phyloP scores from a whole-genome alignment of 2,329 filamentous ascomycete species.

The Cryphonectria japonica region DNA sequence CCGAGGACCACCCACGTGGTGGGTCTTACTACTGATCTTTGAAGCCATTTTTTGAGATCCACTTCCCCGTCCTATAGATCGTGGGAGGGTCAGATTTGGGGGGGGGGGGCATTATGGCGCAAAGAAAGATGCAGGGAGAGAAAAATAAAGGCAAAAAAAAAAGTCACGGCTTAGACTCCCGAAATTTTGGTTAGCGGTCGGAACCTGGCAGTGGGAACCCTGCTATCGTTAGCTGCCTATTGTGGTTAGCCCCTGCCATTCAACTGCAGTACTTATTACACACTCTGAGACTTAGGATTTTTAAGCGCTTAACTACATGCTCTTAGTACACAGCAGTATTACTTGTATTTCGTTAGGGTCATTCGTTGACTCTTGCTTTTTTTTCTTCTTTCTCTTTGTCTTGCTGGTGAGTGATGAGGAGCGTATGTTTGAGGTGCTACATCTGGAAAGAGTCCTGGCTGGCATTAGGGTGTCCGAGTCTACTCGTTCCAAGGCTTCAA shows the following conservation, averaged over 20 bases:
- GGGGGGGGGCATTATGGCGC: background rate
- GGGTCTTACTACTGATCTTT: background rate
- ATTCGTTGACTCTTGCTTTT: too few relatives aligned
- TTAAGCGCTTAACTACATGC: too few relatives aligned
- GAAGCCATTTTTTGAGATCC: slow-evolving; percentile 14
- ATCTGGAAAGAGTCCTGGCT: too few relatives aligned
- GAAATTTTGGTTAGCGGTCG: background rate
- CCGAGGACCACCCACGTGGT: background rate
- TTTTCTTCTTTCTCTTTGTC: too few relatives aligned
- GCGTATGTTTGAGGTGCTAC: too few relatives aligned
- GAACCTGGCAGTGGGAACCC: background rate
- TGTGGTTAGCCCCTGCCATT: background rate
- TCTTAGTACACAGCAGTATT: too few relatives aligned
- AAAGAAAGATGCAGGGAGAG: background rate
- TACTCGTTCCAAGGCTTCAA: too few relatives aligned
- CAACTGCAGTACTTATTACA: too few relatives aligned
- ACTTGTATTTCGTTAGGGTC: too few relatives aligned
- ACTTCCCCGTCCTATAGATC: background rate
- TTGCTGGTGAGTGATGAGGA: too few relatives aligned
- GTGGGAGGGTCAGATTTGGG: background rate
- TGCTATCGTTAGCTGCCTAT: background rate
- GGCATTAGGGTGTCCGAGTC: too few relatives aligned
- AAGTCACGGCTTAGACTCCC: background rate
- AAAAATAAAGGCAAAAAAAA: background rate
- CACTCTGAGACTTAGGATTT: too few relatives aligned